phyloP scores from a whole-genome alignment of 2,329 filamentous ascomycete species.

The Ophiostoma perfectum region DNA sequence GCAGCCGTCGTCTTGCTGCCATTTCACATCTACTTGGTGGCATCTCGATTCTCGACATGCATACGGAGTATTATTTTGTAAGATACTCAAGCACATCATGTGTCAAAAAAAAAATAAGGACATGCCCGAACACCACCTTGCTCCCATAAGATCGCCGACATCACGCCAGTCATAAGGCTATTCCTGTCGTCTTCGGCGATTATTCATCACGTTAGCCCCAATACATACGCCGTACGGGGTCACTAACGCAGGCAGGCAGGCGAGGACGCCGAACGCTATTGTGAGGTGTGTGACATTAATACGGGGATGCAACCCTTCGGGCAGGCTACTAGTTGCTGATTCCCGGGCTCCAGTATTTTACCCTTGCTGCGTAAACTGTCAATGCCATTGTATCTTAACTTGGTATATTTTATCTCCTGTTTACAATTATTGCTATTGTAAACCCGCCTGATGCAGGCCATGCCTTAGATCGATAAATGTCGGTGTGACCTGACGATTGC shows the following conservation, averaged over 20 bases:
- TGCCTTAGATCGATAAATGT: no score
- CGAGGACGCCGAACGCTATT: slow-evolving; percentile 4
- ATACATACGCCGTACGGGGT: background rate
- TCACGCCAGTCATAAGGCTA: background rate
- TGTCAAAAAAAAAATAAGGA: background rate
- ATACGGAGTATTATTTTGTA: background rate
- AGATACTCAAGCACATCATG: no score
- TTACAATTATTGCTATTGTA: no score
- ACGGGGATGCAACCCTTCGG: slow-evolving; percentile 4
- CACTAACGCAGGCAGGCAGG: background rate
- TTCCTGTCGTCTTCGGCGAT: background rate
- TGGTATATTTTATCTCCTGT: no score
- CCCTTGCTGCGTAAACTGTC: background rate
- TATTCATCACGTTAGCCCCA: background rate
- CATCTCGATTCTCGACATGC: no score
- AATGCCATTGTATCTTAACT: background rate
- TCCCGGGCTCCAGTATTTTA: background rate
- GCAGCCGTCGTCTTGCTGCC: no score
- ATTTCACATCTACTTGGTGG: no score
- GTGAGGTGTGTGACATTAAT: background rate
- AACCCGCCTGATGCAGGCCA: no score
- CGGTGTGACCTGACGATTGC: background rate
- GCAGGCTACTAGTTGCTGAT: background rate
- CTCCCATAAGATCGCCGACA: background rate
- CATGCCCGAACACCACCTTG: background rate